Evolutionary conservation across 306 rosid genomes (phyloP), one percentile per base, ranked within the genome.

Genomic region (Senna tora): DNA sequence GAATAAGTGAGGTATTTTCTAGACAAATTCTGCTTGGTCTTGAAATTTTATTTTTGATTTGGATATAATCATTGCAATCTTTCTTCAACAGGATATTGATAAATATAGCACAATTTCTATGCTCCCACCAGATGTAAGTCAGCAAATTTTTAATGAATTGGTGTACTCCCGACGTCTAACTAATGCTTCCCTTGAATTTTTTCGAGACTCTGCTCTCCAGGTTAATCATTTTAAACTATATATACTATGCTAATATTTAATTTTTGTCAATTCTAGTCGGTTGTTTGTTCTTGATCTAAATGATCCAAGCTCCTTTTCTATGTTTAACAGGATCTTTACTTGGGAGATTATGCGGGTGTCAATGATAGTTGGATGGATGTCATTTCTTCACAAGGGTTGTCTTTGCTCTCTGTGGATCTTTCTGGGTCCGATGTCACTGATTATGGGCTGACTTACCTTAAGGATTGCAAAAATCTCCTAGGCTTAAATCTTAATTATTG

Each of bases 201-300:
- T 94, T 76, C 87, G 88, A 60, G 96, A 94, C 82, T 94, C 97
- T 83, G 95, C 96, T 62, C 88, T 94, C 74, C 97, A 94, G 97
- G 98, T 94, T 84, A 19, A 70, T 47, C 45, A 68, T 32, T 6
- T 67, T 54, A n/a, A 15, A 33, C 39, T 36, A 61, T 16, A 17
- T 61, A 17, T 61, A 19, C 4, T 15, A 9, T 38, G 32, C 9
- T 19, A 16, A 8, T 61, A 61, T 20, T 38, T 1, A 17, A 16
- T 38, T 9, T 61, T n/a, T 46, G 32, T 71, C 8, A 45, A 38
- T 50, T 36, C 51, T 68, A 9, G 34, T 65, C 74, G 19, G 14
- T 49, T 47, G 47, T 68, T 59, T 58, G 21, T 76, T 79, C 42
- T 63, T 64, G 33, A 61, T 72, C 64, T 36, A 57, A 72, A 67